phyloP scores from a whole-genome alignment of 1,284 basidiomycete genomes.

The Sporisorium graminicola region DNA sequence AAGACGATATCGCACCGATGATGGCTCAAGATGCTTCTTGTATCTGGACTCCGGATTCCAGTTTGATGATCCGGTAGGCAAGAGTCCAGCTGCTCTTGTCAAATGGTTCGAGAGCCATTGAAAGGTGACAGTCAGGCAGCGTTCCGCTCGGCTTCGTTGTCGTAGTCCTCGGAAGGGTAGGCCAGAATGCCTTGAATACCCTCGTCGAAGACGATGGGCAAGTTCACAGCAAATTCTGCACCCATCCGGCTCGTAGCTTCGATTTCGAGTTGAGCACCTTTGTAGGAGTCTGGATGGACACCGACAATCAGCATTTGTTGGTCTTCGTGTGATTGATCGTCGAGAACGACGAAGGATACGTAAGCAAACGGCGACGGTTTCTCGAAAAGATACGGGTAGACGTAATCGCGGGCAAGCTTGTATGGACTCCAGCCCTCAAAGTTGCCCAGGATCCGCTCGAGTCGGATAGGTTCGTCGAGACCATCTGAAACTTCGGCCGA shows the following conservation, averaged over 20 bases:
- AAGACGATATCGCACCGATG: too few relatives aligned
- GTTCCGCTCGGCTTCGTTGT: conserved; percentile 10
- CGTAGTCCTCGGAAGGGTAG: conserved; percentile 2
- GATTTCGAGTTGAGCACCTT: background rate
- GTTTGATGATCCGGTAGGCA: too few relatives aligned
- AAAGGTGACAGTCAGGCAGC: too few relatives aligned
- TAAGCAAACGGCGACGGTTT: conserved; percentile 3
- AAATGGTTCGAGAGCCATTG: too few relatives aligned
- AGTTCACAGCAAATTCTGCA: conserved; percentile 7
- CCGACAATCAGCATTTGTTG: conserved; percentile 1
- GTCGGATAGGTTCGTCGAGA: conserved; percentile 1
- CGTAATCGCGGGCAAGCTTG: conserved; percentile 7
- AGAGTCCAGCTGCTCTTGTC: too few relatives aligned
- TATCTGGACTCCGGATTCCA: too few relatives aligned
- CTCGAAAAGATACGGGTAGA: background rate
- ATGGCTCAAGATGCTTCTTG: too few relatives aligned
- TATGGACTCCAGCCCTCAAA: conserved; percentile 14
- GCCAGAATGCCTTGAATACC: conserved; percentile 2
- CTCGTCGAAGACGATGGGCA: conserved; percentile 13
- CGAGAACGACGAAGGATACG: conserved; percentile 11
- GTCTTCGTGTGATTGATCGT: conserved; percentile 10
- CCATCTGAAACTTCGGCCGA: background rate
- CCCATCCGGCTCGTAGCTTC: conserved; percentile 9
- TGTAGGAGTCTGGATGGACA: conserved; percentile 8
- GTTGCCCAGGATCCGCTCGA: conserved; percentile 3